Conservation (phyloP, 2,329 filamentous ascomycete species). For the Aspergillus puulaauensis region DNA sequence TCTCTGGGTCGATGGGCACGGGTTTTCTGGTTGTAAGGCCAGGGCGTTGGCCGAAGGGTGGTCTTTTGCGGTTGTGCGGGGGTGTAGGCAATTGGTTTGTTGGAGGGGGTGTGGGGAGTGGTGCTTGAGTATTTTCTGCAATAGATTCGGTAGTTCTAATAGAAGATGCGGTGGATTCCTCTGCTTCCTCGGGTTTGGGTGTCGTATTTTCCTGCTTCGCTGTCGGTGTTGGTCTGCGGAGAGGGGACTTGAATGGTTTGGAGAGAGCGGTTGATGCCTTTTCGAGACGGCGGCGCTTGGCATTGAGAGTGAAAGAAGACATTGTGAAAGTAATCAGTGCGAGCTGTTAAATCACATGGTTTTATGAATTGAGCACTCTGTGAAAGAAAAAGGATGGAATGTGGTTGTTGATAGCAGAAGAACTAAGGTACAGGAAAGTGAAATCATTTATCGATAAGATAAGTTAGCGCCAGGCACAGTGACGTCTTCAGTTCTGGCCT, state of each 20-base stretch:
- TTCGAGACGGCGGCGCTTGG: conserved; percentile 65
- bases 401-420: background rate
- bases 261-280: conserved; percentile 58
- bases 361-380: background rate
- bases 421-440: background rate
- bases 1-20: conserved; percentile 23
- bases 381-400: background rate
- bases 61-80: conserved; percentile 11
- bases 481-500: background rate
- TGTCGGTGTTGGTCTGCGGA: conserved; percentile 47
- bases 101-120: background rate
- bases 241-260: conserved; percentile 72
- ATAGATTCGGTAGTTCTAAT: background rate
- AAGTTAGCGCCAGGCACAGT: conserved; percentile 2
- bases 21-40: conserved; percentile 12
- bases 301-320: conserved; percentile 31
- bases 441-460: conserved; percentile 17
- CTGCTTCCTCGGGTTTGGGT: conserved; percentile 7
- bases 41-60: conserved; percentile 7
- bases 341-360: background rate
- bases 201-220: conserved; percentile 10
- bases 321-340: conserved; percentile 9
- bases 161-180: background rate
- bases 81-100: conserved; percentile 1
- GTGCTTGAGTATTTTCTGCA: background rate